Evolutionary conservation across 2,329 filamentous ascomycete species (phyloP).

Genomic region (Fusarium sp.): DNA sequence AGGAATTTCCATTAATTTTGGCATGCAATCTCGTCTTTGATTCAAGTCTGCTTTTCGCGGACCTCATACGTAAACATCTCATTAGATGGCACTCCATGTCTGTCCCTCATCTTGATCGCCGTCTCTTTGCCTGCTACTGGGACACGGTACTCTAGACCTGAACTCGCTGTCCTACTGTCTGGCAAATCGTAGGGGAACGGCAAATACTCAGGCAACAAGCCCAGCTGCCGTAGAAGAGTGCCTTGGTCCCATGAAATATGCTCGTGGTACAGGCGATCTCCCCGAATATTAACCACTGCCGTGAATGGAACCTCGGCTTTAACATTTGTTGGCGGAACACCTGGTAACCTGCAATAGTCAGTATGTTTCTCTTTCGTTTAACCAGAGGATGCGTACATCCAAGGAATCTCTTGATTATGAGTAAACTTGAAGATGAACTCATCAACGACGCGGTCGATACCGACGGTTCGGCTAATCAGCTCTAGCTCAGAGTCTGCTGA

Average conservation of each 20-base stretch:
- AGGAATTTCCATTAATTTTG: neutral
- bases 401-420: slow-evolving; percentile 73
- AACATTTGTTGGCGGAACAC: slow-evolving; percentile 68
- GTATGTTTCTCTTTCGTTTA: rapidly evolving
- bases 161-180: slow-evolving; percentile 50
- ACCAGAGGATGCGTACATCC: slow-evolving; percentile 69
- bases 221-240: slow-evolving; percentile 72
- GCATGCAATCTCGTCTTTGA: neutral
- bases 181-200: slow-evolving; percentile 71
- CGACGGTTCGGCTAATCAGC: slow-evolving; percentile 79
- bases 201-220: slow-evolving; percentile 70
- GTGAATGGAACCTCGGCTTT: slow-evolving; percentile 72
- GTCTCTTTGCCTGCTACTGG: slow-evolving; percentile 53
- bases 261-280: slow-evolving; percentile 75
- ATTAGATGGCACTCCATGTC: slow-evolving; percentile 51
- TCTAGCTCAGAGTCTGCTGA: slow-evolving; percentile 76
- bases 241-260: slow-evolving; percentile 80
- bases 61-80: slow-evolving; percentile 47
- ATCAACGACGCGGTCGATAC: slow-evolving; percentile 79
- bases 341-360: slow-evolving; percentile 58
- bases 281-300: slow-evolving; percentile 74
- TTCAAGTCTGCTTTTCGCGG: neutral
- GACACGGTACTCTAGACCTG: slow-evolving; percentile 50
- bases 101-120: slow-evolving; percentile 52
- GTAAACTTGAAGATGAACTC: slow-evolving; percentile 78